Evolutionary conservation across 2,329 filamentous ascomycete genomes (phyloP).

Genomic region (Phoma sp.): DNA sequence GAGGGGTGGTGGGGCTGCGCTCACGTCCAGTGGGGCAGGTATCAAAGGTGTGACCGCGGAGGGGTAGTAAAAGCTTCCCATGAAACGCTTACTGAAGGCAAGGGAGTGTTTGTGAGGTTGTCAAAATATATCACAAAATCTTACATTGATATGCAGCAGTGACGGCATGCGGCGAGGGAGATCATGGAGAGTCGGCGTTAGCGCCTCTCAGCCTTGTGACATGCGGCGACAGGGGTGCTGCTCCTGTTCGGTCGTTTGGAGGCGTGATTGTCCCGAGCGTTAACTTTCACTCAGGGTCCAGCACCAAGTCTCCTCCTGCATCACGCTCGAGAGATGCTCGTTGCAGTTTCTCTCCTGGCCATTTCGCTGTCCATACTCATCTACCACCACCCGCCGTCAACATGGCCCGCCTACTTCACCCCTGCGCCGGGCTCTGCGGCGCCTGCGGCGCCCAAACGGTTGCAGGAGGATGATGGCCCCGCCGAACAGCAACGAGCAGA

Average conservation of each 20-base stretch:
- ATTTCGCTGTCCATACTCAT: slow-evolving; percentile 48
- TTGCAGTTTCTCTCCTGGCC: slow-evolving; percentile 47
- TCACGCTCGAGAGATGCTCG: slow-evolving; percentile 44
- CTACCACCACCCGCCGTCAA: slow-evolving; percentile 46
- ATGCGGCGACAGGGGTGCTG: slow-evolving; percentile 13
- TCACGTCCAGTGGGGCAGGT: slow-evolving; percentile 8
- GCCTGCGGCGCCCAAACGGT: slow-evolving; percentile 23
- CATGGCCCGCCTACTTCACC: slow-evolving; percentile 41
- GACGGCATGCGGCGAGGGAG: slow-evolving; percentile 13
- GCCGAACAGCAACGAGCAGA: slow-evolving; percentile 25
- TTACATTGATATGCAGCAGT: neutral
- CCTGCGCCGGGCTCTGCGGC: slow-evolving; percentile 16
- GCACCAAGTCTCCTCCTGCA: slow-evolving; percentile 3
- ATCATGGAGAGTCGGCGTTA: slow-evolving; percentile 10
- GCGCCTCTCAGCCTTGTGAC: slow-evolving; percentile 13
- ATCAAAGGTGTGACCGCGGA: slow-evolving; percentile 4
- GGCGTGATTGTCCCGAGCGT: slow-evolving; percentile 5
- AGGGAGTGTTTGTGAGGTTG: neutral
- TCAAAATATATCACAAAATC: too few species aligned
- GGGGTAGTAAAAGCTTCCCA: neutral
- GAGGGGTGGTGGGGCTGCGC: slow-evolving; percentile 41
- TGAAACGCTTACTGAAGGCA: too few species aligned
- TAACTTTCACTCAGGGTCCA: slow-evolving; percentile 23
- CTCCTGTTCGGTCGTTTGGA: slow-evolving; percentile 11
- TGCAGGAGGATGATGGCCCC: slow-evolving; percentile 24